Evolutionary conservation across 441 rosid genomes (phyloP), one percentile per base, ranked within the genome.

Genomic region (Isatis lusitanica): DNA sequence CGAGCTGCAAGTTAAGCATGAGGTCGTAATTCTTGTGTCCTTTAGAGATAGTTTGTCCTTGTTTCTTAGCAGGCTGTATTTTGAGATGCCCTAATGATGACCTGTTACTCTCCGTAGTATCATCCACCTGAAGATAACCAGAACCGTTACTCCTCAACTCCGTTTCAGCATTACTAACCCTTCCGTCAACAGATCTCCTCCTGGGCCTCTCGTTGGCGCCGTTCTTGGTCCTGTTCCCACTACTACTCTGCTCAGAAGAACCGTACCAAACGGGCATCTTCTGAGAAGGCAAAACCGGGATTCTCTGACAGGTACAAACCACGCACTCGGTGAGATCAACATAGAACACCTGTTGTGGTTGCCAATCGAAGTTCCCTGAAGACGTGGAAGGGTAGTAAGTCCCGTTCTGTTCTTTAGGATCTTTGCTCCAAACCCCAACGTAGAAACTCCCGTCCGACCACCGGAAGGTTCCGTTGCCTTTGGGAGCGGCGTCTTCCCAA

Each of bases 1-100:
- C 99, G 17, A 94, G 69, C 86, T 94, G 99, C 79, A 94, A 86
- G 82, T 94, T 92, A 64, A 94, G 98, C 99, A 94, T 94, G 67
- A 94, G 96, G 2, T 92, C 98, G 70, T 90, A 94, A 71, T 94
- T 94, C 84, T 91, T 92, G 63, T 94, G 99, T 35, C 99, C 98
- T 81, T 88, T 94, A 7, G 89, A 80, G 67, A 94, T 92, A 1
- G 94, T 92, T 74, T 79, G 84, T 42, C 97, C 99, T 75, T 86
- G 96, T 83, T 78, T 88, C 86, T 86, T 92, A 33, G 75, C 78
- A 16, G 89, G 86, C 44, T 75, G 85, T 65, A 80, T 55, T 66
- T 70, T 84, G 84, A 83, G 75, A 71, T 21, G 28, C 46, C 81
- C 72, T 55, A 70, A 78, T 7, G 76, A 7, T 21, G 76, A 70